Conservation (phyloP, 2,329 filamentous ascomycete genomes). For the Cryphonectria radicalis region DNA sequence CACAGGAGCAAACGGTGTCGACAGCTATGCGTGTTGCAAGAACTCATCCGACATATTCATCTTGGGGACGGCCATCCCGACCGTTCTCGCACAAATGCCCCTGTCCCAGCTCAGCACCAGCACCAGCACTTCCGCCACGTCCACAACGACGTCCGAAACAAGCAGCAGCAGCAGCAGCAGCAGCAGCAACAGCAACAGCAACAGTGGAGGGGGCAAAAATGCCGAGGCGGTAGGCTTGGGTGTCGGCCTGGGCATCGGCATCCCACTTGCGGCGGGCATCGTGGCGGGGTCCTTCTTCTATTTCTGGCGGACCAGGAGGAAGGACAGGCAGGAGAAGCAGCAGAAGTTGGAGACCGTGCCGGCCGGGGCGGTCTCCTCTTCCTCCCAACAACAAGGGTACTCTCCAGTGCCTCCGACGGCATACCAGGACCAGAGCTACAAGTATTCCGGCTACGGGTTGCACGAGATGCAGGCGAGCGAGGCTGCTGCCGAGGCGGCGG, state of each 20-base stretch:
- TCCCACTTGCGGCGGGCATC: slow-evolving; percentile 5
- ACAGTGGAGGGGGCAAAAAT: background rate
- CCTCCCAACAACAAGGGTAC: background rate
- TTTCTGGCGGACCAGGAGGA: slow-evolving; percentile 7
- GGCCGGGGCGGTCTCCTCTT: background rate
- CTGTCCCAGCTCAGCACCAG: slow-evolving; percentile 4
- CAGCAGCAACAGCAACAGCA: background rate
- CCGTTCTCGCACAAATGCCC: slow-evolving; percentile 5
- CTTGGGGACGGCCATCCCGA: slow-evolving; percentile 8
- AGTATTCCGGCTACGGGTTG: background rate
- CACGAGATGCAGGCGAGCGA: background rate
- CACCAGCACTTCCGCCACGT: background rate
- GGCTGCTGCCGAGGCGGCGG: background rate
- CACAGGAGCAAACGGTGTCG: background rate
- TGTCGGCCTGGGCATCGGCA: slow-evolving; percentile 8
- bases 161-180: background rate
- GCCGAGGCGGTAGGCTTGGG: slow-evolving; percentile 1
- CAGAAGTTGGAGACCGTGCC: background rate
- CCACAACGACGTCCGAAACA: background rate
- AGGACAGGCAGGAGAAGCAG: background rate
- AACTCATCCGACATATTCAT: slow-evolving; percentile 11
- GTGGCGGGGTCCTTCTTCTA: background rate
- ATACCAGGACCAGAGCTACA: background rate
- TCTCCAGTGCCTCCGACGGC: background rate
- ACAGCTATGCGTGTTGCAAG: slow-evolving; percentile 9